A percentile compares a stretch with the other conserved stretches of the same genome.
Evolutionary conservation across 768 basidiomycete genomes (phyloP).

Genomic region (Pisolithus microcarpus): DNA sequence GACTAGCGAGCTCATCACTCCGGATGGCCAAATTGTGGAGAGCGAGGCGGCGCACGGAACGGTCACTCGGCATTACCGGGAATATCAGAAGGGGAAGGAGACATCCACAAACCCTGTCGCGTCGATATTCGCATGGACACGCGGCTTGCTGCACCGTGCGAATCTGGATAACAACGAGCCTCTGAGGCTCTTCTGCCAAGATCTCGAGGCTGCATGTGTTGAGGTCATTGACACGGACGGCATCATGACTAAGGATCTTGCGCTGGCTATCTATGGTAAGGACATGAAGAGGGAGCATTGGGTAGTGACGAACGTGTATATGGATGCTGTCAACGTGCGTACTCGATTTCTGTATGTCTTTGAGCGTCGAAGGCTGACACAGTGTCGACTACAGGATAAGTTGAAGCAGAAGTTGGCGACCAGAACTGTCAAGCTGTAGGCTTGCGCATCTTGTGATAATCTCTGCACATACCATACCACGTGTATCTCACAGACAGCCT

Average conservation of each 20-base stretch:
- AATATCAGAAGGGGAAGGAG: slow-evolving; percentile 95
- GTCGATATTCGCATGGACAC: slow-evolving; percentile 98
- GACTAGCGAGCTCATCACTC: slow-evolving; percentile 92
- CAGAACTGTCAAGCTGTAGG: slow-evolving; percentile 17
- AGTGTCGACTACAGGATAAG: slow-evolving; percentile 29
- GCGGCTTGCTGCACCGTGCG: slow-evolving; percentile 87
- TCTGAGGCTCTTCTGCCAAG: slow-evolving; percentile 65
- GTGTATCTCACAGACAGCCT: not conserved
- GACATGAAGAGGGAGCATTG: slow-evolving; percentile 89
- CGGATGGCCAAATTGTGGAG: slow-evolving; percentile 89
- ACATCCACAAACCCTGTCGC: slow-evolving; percentile 99
- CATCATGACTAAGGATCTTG: slow-evolving; percentile 96
- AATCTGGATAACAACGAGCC: slow-evolving; percentile 81
- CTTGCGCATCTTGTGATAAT: not conserved
- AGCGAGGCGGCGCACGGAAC: slow-evolving; percentile 97
- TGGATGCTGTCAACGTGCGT: slow-evolving; percentile 87
- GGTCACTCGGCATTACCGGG: slow-evolving; percentile 94
- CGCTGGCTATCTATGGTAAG: slow-evolving; percentile 89
- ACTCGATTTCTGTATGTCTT: not conserved
- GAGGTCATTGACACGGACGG: slow-evolving; percentile 88
- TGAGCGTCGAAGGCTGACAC: slow-evolving; percentile 8
- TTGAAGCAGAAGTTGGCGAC: slow-evolving; percentile 38
- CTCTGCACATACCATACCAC: not conserved
- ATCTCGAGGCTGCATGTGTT: slow-evolving; percentile 81
- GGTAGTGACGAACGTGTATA: slow-evolving; percentile 91